Evolutionary conservation across 1,284 basidiomycete species (phyloP).

Genomic region (Schizopora paradoxa): DNA sequence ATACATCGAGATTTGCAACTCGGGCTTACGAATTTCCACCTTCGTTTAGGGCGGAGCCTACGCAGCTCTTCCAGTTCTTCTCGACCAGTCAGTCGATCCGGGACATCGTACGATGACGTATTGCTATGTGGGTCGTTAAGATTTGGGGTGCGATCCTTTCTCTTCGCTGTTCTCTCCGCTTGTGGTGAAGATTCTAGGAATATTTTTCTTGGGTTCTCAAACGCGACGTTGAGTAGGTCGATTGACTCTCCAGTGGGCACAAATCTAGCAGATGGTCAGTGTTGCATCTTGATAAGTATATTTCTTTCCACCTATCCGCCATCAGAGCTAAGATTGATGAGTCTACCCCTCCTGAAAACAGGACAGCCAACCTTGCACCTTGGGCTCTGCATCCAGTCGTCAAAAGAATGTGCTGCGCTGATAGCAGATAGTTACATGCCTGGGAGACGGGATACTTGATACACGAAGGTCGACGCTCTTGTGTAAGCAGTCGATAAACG

Average conservation of each 20-base stretch:
- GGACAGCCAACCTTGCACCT: constrained; percentile 68
- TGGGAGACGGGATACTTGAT: constrained; percentile 44
- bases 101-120: constrained; percentile 58
- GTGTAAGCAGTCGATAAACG: constrained; percentile 48
- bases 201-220: constrained; percentile 84
- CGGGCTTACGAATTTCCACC: constrained; percentile 80
- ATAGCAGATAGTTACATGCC: constrained; percentile 23
- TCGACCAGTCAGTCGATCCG: constrained; percentile 82
- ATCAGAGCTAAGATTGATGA: constrained; percentile 81
- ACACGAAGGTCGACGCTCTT: constrained; percentile 58
- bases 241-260: constrained; percentile 75
- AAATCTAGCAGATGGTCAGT: constrained; percentile 40
- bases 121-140: constrained; percentile 9
- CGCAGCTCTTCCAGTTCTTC: constrained; percentile 74
- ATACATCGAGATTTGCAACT: constrained; percentile 5
- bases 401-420: neutral
- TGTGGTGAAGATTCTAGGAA: constrained; percentile 37
- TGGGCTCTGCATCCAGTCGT: constrained; percentile 16
- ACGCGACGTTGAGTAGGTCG: constrained; percentile 93
- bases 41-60: constrained; percentile 62
- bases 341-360: constrained; percentile 97
- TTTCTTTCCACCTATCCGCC: constrained; percentile 54
- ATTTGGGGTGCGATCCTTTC: constrained; percentile 25
- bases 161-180: constrained; percentile 36
- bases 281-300: neutral